Evolutionary conservation across 257 asterid genomes (phyloP).

Genomic region (Nemophila menziesii): DNA sequence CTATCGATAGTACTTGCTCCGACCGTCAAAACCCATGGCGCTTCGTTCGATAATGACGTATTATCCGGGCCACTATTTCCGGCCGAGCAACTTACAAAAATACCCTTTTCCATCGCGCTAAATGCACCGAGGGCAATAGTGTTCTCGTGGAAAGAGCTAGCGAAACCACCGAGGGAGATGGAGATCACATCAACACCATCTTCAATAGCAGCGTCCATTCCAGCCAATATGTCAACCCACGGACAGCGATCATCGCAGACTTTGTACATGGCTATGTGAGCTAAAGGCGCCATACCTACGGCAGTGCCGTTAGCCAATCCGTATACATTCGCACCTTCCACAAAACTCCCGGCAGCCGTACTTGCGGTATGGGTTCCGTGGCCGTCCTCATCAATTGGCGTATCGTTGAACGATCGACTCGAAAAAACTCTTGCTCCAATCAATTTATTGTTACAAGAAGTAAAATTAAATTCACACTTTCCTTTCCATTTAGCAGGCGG

Average conservation of each 20-base stretch:
- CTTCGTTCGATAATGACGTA: slow-evolving; percentile 4
- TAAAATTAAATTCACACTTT: slow-evolving; percentile 29
- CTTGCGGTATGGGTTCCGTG: slow-evolving; percentile 49
- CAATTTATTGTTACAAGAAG: slow-evolving; percentile 35
- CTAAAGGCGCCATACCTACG: slow-evolving; percentile 38
- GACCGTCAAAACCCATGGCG: slow-evolving; percentile 20
- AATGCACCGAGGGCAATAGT: slow-evolving; percentile 11
- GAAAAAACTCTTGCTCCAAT: slow-evolving; percentile 33
- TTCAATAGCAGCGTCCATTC: too few relatives aligned
- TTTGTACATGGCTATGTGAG: too few relatives aligned
- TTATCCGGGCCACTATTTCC: slow-evolving; percentile 1
- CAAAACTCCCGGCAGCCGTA: slow-evolving; percentile 51
- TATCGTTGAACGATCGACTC: not conserved
- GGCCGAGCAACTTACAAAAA: too few relatives aligned
- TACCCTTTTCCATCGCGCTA: slow-evolving; percentile 11
- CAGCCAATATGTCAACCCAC: slow-evolving; percentile 19
- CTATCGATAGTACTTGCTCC: too few relatives aligned
- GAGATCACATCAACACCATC: too few relatives aligned
- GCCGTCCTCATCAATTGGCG: slow-evolving; percentile 17
- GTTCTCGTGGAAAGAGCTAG: not conserved
- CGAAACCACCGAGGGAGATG: not conserved
- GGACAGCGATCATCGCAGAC: slow-evolving; percentile 16
- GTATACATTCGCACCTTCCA: slow-evolving; percentile 21
- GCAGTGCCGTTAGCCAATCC: slow-evolving; percentile 45
- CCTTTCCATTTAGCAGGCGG: too few relatives aligned